phyloP scores from a whole-genome alignment of 495 filamentous ascomycete species.

The Echria macrotheca region DNA sequence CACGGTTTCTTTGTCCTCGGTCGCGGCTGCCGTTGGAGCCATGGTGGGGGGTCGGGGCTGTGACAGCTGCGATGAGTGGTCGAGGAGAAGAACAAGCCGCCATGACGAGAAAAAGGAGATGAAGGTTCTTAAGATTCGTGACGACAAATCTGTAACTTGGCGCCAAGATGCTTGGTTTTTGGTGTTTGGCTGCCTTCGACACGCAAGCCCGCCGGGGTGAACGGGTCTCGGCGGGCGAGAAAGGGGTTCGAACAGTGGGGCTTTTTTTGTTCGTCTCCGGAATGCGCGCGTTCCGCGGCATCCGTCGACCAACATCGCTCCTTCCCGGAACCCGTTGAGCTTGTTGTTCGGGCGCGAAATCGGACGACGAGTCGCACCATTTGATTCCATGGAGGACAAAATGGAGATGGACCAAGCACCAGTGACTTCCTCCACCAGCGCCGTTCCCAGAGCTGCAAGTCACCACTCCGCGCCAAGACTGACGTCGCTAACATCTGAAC shows the following conservation, averaged over 20 bases:
- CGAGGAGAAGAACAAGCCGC: not conserved
- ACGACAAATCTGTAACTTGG: not conserved
- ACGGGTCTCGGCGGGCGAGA: too few relatives aligned
- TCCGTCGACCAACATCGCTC: too few relatives aligned
- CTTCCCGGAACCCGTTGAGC: too few relatives aligned
- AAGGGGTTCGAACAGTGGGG: too few relatives aligned
- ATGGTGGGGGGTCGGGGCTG: not conserved
- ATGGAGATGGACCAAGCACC: not conserved
- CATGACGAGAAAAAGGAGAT: not conserved
- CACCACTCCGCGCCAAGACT: conserved; percentile 1
- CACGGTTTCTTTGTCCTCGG: too few relatives aligned
- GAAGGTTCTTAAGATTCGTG: not conserved
- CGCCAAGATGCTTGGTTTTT: not conserved
- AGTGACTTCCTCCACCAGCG: not conserved
- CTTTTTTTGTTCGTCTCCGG: too few relatives aligned
- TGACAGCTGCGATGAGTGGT: not conserved
- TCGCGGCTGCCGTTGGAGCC: not conserved
- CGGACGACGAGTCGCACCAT: too few relatives aligned
- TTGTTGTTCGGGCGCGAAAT: too few relatives aligned
- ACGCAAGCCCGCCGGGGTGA: too few relatives aligned
- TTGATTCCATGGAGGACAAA: not conserved
- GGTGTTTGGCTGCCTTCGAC: not conserved
- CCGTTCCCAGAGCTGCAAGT: conserved; percentile 3
- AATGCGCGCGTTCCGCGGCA: conserved; percentile 3
- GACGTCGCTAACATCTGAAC: not conserved